phyloP scores from a whole-genome alignment of 768 basidiomycete species.

The Megacollybia marginata region DNA sequence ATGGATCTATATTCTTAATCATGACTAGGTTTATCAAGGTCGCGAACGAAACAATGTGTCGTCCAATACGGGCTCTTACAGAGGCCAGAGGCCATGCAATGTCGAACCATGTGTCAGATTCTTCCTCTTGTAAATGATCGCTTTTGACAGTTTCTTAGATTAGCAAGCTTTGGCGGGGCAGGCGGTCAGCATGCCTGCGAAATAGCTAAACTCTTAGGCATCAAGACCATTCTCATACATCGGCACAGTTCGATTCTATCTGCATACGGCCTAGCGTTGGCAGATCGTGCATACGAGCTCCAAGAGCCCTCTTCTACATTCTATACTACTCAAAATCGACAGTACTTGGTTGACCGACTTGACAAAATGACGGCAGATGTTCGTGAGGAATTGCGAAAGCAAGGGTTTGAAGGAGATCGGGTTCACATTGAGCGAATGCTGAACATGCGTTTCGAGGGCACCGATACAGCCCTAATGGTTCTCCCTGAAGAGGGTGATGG shows the following conservation, averaged over 20 bases:
- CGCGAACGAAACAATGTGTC: conserved; percentile 94
- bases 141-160: conserved; percentile 28
- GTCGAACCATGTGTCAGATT: conserved; percentile 55
- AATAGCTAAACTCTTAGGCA: conserved; percentile 80
- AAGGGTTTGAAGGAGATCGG: conserved; percentile 75
- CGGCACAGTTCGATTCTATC: conserved; percentile 90
- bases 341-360: conserved; percentile 53
- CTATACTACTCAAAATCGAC: conserved; percentile 53
- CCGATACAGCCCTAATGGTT: conserved; percentile 90
- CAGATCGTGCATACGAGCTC: conserved; percentile 81
- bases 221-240: conserved; percentile 83
- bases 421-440: conserved; percentile 75
- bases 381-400: conserved; percentile 54
- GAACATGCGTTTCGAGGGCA: conserved; percentile 92
- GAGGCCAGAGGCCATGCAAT: conserved; percentile 86
- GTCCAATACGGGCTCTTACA: conserved; percentile 87
- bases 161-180: conserved; percentile 85
- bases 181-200: conserved; percentile 93
- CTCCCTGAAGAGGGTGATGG: conserved; percentile 40
- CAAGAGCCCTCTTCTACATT: conserved; percentile 87
- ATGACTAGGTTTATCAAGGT: conserved; percentile 79
- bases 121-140: conserved; percentile 1
- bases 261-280: conserved; percentile 89
- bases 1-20: not conserved
- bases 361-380: conserved; percentile 64